Evolutionary conservation across 306 rosid genomes (phyloP), one percentile per base, ranked within the genome.

Genomic region (Abrus precatorius): DNA sequence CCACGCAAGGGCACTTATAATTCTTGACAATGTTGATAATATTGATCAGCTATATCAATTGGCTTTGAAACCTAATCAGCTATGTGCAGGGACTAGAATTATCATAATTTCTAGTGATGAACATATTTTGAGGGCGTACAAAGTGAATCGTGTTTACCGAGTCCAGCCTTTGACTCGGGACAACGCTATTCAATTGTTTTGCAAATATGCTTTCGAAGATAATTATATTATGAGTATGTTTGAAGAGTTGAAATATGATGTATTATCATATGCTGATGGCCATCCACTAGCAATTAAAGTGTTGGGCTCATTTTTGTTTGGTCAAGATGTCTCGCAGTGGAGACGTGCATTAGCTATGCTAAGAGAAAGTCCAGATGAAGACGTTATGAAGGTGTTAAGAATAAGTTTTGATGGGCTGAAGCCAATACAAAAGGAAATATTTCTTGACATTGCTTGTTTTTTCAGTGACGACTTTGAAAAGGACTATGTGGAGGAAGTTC

Each of bases 271-370:
- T 79, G 64, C 54, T 36, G 43, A 59, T 20, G 77, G 72, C 8
- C 83, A 44, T 69, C 77, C 82, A 3, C 36, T 79, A 3, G 77
- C 47, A 60, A 47, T 79, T 33, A 29, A 59, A 48, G 54, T 79
- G n/a, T 34, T 70, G 49, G 77, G 77, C 2, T 69, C 83, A 1
- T 59, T 28, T 48, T 9, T 79, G 41, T 48, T 3, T 60, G 33
- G 9, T 0, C 27, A 10, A 38, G 9, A 10, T 11, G 20, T 20
- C 30, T 28, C 54, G 9, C 8, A 69, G 9, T 70, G 83, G 83
- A 12, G 2, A 12, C 61, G 43, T 59, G 44, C 49, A 59, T 27
- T 79, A 12, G 43, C 13, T 6, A 79, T 54, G 53, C 0, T 79
- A 7, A 57, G 27, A 20, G 54, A 79, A 14, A 9, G 11, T 60